A percentile compares a stretch with the other conserved stretches of the same genome.
These are phyloP conservation scores for Wickerhamomyces mucosus DNA, from an alignment of 805 yeast genomes.

Conservation along the genomic window DNA sequence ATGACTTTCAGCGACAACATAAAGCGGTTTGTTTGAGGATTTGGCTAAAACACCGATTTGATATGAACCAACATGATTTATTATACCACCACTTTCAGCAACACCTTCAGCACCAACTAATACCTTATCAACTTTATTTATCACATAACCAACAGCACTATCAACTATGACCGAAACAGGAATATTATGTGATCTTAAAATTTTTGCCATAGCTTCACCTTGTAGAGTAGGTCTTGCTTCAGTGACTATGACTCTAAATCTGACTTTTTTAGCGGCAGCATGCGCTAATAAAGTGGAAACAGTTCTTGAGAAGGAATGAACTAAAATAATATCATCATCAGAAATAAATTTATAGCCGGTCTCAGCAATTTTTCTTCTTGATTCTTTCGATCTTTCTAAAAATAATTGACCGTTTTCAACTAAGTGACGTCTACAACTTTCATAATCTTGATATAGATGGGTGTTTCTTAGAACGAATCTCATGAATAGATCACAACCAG, in stretches of 20 bases:
- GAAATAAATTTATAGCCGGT: conserved; percentile 82
- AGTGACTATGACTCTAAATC: conserved; percentile 87
- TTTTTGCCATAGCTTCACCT: conserved; percentile 62
- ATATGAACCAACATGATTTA: conserved; percentile 89
- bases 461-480: conserved; percentile 86
- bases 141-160: conserved; percentile 86
- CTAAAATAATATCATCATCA: conserved; percentile 85
- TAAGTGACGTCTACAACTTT: conserved; percentile 75
- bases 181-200: conserved; percentile 60
- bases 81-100: conserved; percentile 97
- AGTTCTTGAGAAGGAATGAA: conserved; percentile 89
- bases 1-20: conserved; percentile 90
- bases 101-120: conserved; percentile 99
- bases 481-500: conserved; percentile 96
- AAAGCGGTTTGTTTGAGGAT: conserved; percentile 84
- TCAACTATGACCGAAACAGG: conserved; percentile 88
- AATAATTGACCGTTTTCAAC: conserved; percentile 92
- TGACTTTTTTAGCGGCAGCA: conserved; percentile 68
- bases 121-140: conserved; percentile 86
- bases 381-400: conserved; percentile 82
- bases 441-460: conserved; percentile 89
- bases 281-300: conserved; percentile 65
- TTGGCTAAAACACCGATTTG: conserved; percentile 91
- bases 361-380: conserved; percentile 80
- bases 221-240: conserved; percentile 84